phyloP scores from a whole-genome alignment of 768 basidiomycete species.

The Boletus subcaerulescens region DNA sequence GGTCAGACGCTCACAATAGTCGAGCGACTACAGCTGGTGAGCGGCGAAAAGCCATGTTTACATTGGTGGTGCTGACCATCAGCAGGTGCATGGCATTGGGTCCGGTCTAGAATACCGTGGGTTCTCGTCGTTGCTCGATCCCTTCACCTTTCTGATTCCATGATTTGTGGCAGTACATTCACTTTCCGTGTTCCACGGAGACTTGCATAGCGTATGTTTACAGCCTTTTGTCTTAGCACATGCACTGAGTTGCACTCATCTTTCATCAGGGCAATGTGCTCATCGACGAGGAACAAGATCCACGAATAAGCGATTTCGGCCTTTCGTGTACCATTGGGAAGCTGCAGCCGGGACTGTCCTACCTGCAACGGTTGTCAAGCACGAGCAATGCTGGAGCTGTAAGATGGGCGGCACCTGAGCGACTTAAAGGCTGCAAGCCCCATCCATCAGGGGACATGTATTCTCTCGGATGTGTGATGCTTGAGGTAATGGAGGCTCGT shows the following conservation, averaged over 20 bases:
- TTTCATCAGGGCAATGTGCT: background rate
- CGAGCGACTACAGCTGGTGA: background rate
- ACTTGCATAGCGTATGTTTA: background rate
- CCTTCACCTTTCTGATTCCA: background rate
- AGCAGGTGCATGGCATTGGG: background rate
- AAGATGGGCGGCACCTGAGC: slow-evolving; percentile 1
- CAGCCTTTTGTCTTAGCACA: background rate
- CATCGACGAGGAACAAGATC: background rate
- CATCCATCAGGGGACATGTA: background rate
- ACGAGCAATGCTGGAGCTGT: background rate
- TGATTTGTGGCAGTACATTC: background rate
- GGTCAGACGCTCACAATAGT: background rate
- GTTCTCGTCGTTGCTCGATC: background rate
- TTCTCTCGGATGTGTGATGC: background rate
- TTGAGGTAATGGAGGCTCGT: background rate
- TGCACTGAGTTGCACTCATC: background rate
- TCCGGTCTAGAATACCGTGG: background rate
- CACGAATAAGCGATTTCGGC: background rate
- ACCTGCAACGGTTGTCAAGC: background rate
- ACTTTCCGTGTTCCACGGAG: background rate
- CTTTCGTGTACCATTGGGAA: background rate
- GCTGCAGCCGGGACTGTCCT: background rate
- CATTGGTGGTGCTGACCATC: background rate
- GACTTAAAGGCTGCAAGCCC: background rate
- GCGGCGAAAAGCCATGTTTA: no score